A percentile compares a stretch with the other conserved stretches of the same genome.
Evolutionary conservation across 2,329 filamentous ascomycete species (phyloP).

Genomic region (Pseudogymnoascus sp.): DNA sequence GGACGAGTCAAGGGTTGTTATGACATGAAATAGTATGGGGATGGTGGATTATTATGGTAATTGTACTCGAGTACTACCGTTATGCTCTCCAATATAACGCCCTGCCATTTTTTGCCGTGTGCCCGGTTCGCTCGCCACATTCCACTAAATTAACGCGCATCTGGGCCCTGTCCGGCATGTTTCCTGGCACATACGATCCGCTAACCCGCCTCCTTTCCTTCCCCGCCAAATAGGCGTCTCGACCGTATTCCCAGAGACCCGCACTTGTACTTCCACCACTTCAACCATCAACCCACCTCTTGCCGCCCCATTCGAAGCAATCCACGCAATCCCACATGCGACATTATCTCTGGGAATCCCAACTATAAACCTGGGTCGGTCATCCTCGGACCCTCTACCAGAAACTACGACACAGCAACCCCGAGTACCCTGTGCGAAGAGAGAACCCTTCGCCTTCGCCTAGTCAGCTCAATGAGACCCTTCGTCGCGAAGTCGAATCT

Average conservation of each 20-base stretch:
- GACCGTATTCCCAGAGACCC: constrained; percentile 1
- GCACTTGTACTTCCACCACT: not conserved
- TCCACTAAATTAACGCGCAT: not conserved
- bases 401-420: not conserved
- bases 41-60: not conserved
- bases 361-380: not conserved
- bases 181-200: not conserved
- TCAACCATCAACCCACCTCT: not conserved
- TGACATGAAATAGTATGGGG: not conserved
- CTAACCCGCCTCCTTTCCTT: not conserved
- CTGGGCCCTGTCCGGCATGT: not conserved
- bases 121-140: not conserved
- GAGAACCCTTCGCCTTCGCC: not conserved
- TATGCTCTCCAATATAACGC: not conserved
- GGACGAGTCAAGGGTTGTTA: not conserved
- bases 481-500: constrained; percentile 7
- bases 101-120: not conserved
- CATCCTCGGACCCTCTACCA: not conserved
- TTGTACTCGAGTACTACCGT: not conserved
- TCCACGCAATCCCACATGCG: not conserved
- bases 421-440: not conserved
- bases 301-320: not conserved
- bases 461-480: not conserved
- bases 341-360: not conserved
- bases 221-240: constrained; percentile 6